Evolutionary conservation across 805 yeast genomes (phyloP).

Genomic region (Teunomyces atbi): DNA sequence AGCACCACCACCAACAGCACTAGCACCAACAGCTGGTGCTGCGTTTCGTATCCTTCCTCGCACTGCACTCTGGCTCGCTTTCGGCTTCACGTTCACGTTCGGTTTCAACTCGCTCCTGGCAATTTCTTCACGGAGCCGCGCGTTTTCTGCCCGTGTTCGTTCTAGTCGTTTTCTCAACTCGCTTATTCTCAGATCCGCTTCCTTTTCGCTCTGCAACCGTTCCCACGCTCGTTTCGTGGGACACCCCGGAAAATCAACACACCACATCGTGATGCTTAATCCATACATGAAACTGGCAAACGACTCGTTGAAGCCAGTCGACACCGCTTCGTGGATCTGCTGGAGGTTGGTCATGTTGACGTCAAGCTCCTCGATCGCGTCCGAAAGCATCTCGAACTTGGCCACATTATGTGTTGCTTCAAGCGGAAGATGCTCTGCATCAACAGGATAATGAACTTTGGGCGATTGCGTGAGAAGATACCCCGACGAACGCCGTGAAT

Average conservation of each 20-base stretch:
- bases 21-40: no score
- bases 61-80: no score
- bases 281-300: slow-evolving; percentile 78
- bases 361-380: slow-evolving; percentile 55
- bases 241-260: slow-evolving; percentile 64
- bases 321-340: slow-evolving; percentile 58
- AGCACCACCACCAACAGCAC: no score
- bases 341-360: slow-evolving; percentile 57
- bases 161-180: slow-evolving; percentile 19
- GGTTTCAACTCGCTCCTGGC: slow-evolving; percentile 3
- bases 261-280: slow-evolving; percentile 81
- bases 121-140: slow-evolving; percentile 12
- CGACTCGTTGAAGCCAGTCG: slow-evolving; percentile 67
- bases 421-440: slow-evolving; percentile 38
- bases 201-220: slow-evolving; percentile 21
- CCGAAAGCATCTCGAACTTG: slow-evolving; percentile 44
- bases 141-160: slow-evolving; percentile 22
- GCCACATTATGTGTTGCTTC: slow-evolving; percentile 40
- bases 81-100: background rate
- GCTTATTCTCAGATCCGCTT: slow-evolving; percentile 19
- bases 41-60: no score
- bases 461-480: slow-evolving; percentile 36
- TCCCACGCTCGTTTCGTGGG: slow-evolving; percentile 37
- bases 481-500: slow-evolving; percentile 14
- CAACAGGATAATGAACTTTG: slow-evolving; percentile 44